Percentiles rank a stretch among this genome's conserved stretches.
Conservation (phyloP, 306 rosid species). For the Citrullus amarus region DNA sequence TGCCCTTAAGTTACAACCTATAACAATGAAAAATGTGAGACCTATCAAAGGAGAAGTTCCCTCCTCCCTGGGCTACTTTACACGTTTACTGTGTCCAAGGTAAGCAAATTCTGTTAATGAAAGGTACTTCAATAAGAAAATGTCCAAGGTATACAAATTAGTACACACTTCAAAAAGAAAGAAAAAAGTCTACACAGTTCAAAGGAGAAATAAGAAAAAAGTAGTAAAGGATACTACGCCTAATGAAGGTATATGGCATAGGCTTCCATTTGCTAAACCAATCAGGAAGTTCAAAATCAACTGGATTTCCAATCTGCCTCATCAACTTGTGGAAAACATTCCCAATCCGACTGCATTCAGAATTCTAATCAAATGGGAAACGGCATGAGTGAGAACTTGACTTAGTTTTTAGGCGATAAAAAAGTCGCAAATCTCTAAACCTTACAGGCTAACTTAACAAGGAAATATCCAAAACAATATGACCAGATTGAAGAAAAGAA, state of each 20-base stretch:
- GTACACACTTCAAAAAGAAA: background rate
- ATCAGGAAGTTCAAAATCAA: constrained; percentile 82
- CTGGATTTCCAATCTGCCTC: constrained; percentile 57
- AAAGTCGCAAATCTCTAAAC: background rate
- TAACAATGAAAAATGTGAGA: background rate
- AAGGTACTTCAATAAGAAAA: background rate
- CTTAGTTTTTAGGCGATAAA: background rate
- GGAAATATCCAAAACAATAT: background rate
- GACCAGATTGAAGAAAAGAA: background rate
- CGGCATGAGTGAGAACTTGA: constrained; percentile 12
- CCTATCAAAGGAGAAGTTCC: background rate
- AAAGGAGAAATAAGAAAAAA: background rate
- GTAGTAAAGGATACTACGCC: constrained; percentile 79
- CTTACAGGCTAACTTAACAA: background rate
- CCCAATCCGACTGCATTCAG: constrained; percentile 40
- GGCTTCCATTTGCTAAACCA: constrained; percentile 50
- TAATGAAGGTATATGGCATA: constrained; percentile 49
- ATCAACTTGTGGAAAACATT: constrained; percentile 58
- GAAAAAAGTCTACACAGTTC: background rate
- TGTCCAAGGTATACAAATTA: background rate
- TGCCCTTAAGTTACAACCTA: background rate
- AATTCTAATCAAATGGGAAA: constrained; percentile 35
- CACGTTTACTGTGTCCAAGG: background rate
- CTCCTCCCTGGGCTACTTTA: background rate
- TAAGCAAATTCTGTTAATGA: background rate